phyloP scores from a whole-genome alignment of 306 rosid genomes.

The Gleditsia sinensis region DNA sequence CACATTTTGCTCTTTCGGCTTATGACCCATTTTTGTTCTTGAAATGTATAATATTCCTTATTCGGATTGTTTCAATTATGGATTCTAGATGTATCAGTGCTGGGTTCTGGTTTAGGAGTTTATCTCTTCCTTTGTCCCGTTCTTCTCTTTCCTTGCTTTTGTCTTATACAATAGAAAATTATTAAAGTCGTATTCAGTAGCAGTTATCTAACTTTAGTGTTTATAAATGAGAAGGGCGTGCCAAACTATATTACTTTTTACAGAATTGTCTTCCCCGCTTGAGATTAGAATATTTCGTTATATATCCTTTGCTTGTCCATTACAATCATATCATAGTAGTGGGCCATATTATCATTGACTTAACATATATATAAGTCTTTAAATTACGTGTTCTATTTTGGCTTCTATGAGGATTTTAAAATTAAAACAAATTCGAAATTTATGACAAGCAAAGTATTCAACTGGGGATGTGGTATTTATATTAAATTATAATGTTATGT shows the following conservation, averaged over 20 bases:
- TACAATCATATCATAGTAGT: not conserved
- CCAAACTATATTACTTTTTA: not conserved
- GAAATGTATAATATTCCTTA: not conserved
- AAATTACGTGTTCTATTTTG: not conserved
- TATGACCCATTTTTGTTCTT: no score
- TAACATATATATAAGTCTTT: not conserved
- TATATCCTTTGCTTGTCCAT: no score
- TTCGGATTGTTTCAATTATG: not conserved
- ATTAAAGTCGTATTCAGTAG: not conserved
- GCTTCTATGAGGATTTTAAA: conserved; percentile 9
- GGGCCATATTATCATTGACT: conserved; percentile 23
- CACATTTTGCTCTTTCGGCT: no score
- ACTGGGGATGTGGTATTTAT: not conserved
- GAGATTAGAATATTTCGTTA: not conserved
- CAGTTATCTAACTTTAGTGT: not conserved
- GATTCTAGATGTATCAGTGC: not conserved
- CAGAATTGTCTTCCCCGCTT: not conserved
- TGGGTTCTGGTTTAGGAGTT: not conserved
- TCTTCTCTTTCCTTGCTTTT: not conserved
- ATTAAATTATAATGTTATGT: not conserved
- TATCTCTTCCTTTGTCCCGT: not conserved
- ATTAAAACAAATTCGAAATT: not conserved
- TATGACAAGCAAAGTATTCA: not conserved
- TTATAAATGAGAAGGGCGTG: not conserved
- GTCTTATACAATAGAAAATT: not conserved